phyloP scores from a whole-genome alignment of 306 rosid species.

The Quercus rubra region DNA sequence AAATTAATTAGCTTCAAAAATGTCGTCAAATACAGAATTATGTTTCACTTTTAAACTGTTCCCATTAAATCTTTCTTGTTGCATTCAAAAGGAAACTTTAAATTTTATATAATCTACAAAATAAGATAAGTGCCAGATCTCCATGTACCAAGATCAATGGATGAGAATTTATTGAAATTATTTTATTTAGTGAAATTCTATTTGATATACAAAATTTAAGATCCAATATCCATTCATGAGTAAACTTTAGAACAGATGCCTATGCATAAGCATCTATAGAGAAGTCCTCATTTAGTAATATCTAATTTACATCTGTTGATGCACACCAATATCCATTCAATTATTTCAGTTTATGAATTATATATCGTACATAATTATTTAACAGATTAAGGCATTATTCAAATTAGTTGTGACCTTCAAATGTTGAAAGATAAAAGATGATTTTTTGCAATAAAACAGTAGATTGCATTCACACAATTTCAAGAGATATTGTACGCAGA shows the following conservation, averaged over 20 bases:
- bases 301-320: neutral
- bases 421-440: neutral
- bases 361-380: neutral
- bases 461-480: neutral
- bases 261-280: neutral
- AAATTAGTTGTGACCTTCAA: neutral
- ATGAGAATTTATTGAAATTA: neutral
- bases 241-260: neutral
- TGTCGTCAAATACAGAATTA: slow-evolving; percentile 9
- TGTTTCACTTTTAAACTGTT: neutral
- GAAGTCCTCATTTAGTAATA: neutral
- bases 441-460: neutral
- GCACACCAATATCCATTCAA: neutral
- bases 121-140: neutral
- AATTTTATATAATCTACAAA: neutral
- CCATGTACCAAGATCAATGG: neutral
- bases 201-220: neutral
- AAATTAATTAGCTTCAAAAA: slow-evolving; percentile 14
- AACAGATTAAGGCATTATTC: neutral
- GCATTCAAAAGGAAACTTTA: neutral
- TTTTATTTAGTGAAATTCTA: neutral
- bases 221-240: neutral
- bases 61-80: neutral
- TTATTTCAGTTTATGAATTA: neutral
- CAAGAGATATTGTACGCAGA: neutral